Evolutionary conservation across 306 rosid genomes (phyloP).

Genomic region (Dicorynia guianensis): DNA sequence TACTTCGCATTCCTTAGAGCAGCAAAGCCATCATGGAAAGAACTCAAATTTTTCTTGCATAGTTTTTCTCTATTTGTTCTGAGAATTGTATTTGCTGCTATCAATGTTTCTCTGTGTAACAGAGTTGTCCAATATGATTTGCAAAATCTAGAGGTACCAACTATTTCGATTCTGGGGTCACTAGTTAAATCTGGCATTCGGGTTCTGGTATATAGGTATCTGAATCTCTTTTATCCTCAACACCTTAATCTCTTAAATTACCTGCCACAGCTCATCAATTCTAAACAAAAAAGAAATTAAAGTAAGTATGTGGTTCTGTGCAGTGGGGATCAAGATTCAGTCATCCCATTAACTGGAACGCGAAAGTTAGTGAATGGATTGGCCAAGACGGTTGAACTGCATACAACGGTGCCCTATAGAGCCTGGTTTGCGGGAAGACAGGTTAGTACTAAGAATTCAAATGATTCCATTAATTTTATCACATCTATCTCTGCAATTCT

Average conservation of each 20-base stretch:
- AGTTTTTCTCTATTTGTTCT: too few species aligned
- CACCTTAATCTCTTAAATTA: not conserved
- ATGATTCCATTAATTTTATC: not conserved
- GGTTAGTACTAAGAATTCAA: conserved; percentile 40
- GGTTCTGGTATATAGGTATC: conserved; percentile 58
- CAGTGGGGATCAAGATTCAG: conserved; percentile 67
- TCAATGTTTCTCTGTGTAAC: not conserved
- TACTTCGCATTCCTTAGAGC: not conserved
- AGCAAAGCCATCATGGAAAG: not conserved
- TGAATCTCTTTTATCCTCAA: not conserved
- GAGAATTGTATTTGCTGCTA: not conserved
- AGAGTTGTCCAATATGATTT: conserved; percentile 47
- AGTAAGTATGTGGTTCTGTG: not conserved
- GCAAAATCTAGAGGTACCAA: conserved; percentile 51
- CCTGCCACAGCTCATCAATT: not conserved
- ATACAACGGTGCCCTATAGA: conserved; percentile 55
- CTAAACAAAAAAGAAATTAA: not conserved
- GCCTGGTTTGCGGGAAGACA: conserved; percentile 62
- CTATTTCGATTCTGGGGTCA: conserved; percentile 45
- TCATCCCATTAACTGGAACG: conserved; percentile 53
- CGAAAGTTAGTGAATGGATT: conserved; percentile 47
- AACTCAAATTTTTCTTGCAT: too few species aligned
- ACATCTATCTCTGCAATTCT: not conserved
- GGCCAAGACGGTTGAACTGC: conserved; percentile 50
- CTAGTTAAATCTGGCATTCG: conserved; percentile 54